Percentiles rank a stretch among this genome's conserved stretches.
These are phyloP conservation scores for Pseudopyricularia javanii DNA, from an alignment of 2,329 filamentous ascomycete species.

Conservation along the genomic window DNA sequence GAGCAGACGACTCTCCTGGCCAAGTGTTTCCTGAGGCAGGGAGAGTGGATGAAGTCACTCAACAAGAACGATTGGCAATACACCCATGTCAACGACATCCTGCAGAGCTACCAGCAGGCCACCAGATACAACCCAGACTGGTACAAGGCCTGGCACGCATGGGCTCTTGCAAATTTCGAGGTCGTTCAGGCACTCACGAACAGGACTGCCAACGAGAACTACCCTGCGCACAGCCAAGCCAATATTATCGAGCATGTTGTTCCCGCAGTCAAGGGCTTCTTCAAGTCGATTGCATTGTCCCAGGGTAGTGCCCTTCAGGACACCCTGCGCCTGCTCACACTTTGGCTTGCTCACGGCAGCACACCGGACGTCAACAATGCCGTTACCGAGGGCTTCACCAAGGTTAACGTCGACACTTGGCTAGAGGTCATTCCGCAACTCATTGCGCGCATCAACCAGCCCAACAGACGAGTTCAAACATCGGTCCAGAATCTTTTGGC, in stretches of 20 bases:
- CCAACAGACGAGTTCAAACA: constrained; percentile 75
- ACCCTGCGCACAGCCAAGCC: constrained; percentile 17
- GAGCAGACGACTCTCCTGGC: constrained; percentile 66
- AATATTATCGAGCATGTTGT: constrained; percentile 72
- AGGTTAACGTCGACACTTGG: constrained; percentile 96
- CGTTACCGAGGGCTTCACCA: constrained; percentile 80
- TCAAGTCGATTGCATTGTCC: constrained; percentile 90
- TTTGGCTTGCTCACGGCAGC: constrained; percentile 94
- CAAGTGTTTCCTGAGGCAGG: constrained; percentile 91
- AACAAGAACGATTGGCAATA: constrained; percentile 84
- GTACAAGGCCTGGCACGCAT: constrained; percentile 99
- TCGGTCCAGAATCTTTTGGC: constrained; percentile 86
- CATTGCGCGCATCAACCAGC: constrained; percentile 94
- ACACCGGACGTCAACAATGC: constrained; percentile 77
- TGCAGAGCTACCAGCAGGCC: constrained; percentile 82
- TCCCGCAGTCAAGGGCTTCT: constrained; percentile 89
- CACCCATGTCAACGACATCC: constrained; percentile 74
- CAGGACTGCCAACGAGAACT: constrained; percentile 36
- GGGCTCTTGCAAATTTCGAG: constrained; percentile 97
- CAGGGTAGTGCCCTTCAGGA: constrained; percentile 90
- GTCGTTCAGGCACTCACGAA: constrained; percentile 76
- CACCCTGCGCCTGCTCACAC: constrained; percentile 77
- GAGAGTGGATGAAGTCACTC: constrained; percentile 84
- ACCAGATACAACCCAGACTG: constrained; percentile 89
- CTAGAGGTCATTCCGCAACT: constrained; percentile 95